Conservation (phyloP, 2,329 filamentous ascomycete genomes). For the Didymella arachidicola region DNA sequence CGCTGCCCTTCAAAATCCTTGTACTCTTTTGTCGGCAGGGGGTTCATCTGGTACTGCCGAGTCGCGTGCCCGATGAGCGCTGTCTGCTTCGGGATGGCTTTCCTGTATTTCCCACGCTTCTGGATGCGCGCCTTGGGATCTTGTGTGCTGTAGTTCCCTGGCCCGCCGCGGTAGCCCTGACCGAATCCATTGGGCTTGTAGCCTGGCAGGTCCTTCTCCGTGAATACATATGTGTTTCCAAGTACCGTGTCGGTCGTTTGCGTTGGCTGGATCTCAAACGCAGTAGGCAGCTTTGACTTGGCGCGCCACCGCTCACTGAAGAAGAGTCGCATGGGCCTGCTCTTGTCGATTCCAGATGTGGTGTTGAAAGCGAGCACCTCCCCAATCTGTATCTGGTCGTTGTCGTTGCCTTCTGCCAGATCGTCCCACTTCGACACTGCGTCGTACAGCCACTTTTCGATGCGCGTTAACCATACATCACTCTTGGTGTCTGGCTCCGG, state of each 20-base stretch:
- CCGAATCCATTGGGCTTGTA: slow-evolving; percentile 59
- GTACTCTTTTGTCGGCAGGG: slow-evolving; percentile 55
- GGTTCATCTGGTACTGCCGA: slow-evolving; percentile 61
- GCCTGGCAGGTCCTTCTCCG: slow-evolving; percentile 88
- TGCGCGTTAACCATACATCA: slow-evolving; percentile 50
- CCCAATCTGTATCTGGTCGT: slow-evolving; percentile 51
- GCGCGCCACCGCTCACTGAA: slow-evolving; percentile 69
- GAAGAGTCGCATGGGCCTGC: slow-evolving; percentile 68
- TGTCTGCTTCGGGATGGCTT: slow-evolving; percentile 55
- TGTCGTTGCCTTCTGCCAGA: slow-evolving; percentile 46
- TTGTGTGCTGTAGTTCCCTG: slow-evolving; percentile 35
- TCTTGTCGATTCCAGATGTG: slow-evolving; percentile 39
- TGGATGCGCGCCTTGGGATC: slow-evolving; percentile 45
- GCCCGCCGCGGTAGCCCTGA: slow-evolving; percentile 34
- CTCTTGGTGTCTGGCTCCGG: slow-evolving; percentile 37
- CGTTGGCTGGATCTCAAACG: slow-evolving; percentile 79
- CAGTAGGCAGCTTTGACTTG: slow-evolving; percentile 81
- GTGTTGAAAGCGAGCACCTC: slow-evolving; percentile 42
- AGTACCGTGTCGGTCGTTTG: slow-evolving; percentile 64
- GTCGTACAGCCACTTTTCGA: slow-evolving; percentile 51
- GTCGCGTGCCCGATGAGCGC: slow-evolving; percentile 68
- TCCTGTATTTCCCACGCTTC: slow-evolving; percentile 47
- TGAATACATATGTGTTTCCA: slow-evolving; percentile 89
- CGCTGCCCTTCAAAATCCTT: slow-evolving; percentile 52
- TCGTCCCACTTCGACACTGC: slow-evolving; percentile 48